phyloP scores from a whole-genome alignment of 2,329 filamentous ascomycete genomes.

The Botryotinia convoluta region DNA sequence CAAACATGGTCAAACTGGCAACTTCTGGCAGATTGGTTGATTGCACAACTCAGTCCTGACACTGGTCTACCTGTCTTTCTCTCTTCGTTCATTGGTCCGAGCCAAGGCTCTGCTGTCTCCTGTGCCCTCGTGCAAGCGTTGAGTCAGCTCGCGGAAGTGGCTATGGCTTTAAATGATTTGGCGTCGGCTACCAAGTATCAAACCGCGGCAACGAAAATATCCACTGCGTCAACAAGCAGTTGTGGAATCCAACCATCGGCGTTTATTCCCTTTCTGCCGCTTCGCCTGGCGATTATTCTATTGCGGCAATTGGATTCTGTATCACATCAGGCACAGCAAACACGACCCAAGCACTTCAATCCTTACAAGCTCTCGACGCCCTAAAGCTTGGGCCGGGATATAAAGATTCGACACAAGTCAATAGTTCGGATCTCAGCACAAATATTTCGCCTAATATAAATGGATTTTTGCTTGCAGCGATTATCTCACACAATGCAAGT shows the following conservation, averaged over 20 bases:
- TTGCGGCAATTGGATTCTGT: slow-evolving; percentile 24
- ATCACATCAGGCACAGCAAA: not conserved
- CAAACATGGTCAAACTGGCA: not conserved
- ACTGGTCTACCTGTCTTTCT: slow-evolving; percentile 14
- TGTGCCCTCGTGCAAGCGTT: slow-evolving; percentile 28
- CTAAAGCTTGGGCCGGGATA: not conserved
- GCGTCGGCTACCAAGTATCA: slow-evolving; percentile 31
- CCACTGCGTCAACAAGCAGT: slow-evolving; percentile 34
- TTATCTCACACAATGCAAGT: not conserved
- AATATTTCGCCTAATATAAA: not conserved
- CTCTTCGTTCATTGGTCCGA: slow-evolving; percentile 14
- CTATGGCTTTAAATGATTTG: slow-evolving; percentile 37
- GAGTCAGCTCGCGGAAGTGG: slow-evolving; percentile 33
- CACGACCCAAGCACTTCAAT: not conserved
- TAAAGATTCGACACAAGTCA: not conserved
- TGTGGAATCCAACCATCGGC: slow-evolving; percentile 39
- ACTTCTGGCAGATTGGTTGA: not conserved
- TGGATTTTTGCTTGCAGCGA: slow-evolving; percentile 3
- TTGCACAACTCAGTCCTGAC: not conserved
- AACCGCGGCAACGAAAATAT: slow-evolving; percentile 29
- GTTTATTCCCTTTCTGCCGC: slow-evolving; percentile 37
- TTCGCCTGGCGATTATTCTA: slow-evolving; percentile 37
- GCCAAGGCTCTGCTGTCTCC: slow-evolving; percentile 15
- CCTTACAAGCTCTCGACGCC: not conserved
- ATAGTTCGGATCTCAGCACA: not conserved